These are phyloP conservation scores for Castanea crenata DNA, from an alignment of 306 rosid genomes.

Conservation along the genomic window DNA sequence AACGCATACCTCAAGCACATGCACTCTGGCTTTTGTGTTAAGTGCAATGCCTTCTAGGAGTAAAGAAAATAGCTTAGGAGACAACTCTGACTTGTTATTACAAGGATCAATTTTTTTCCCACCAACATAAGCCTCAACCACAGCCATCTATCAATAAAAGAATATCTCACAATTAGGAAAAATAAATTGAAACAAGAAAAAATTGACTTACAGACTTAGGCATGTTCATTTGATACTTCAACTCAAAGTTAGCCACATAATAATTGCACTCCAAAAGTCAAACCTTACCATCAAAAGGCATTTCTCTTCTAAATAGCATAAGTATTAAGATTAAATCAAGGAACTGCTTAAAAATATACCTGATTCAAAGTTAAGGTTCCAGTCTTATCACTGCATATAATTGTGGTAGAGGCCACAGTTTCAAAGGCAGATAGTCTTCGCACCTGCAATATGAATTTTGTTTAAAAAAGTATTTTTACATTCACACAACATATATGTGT, in stretches of 20 bases:
- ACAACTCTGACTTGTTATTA: slow-evolving; percentile 47
- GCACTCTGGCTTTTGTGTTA: slow-evolving; percentile 74
- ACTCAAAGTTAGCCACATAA: background rate
- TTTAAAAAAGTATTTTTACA: slow-evolving; percentile 2
- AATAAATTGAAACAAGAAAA: background rate
- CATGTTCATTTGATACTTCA: background rate
- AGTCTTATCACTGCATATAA: slow-evolving; percentile 91
- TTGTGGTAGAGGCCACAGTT: slow-evolving; percentile 95
- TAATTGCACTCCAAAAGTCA: too few species aligned
- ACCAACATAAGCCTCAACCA: slow-evolving; percentile 65
- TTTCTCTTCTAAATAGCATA: background rate
- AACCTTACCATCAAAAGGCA: background rate
- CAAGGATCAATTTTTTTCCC: slow-evolving; percentile 53
- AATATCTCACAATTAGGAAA: background rate
- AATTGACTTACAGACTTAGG: background rate
- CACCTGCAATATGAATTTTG: slow-evolving; percentile 47
- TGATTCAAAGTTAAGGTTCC: slow-evolving; percentile 81
- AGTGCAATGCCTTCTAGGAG: slow-evolving; percentile 71
- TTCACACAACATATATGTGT: background rate
- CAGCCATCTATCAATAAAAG: slow-evolving; percentile 62
- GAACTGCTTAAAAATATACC: slow-evolving; percentile 37
- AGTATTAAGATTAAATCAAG: background rate
- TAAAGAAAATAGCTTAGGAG: slow-evolving; percentile 46
- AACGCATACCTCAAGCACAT: slow-evolving; percentile 56
- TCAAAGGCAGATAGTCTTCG: slow-evolving; percentile 97